Conservation (phyloP, 495 filamentous ascomycete genomes). For the Endocarpon pusillum region DNA sequence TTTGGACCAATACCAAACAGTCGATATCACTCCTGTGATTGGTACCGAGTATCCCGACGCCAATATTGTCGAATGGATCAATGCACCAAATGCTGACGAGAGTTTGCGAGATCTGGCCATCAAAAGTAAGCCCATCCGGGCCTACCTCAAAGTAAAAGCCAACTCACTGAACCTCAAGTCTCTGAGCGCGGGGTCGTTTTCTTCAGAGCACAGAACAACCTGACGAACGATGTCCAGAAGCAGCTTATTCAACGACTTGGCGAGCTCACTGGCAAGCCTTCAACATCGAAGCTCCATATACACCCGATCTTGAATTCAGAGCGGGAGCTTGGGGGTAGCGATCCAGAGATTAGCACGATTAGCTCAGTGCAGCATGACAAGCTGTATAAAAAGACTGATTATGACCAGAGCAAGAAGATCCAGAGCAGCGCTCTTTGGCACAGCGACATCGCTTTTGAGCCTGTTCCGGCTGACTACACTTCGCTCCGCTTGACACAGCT, state of each 20-base stretch:
- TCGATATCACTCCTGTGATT: slow-evolving; percentile 23
- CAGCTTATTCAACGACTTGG: slow-evolving; percentile 41
- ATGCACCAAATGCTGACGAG: slow-evolving; percentile 35
- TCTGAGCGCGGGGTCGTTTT: slow-evolving; percentile 58
- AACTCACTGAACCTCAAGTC: slow-evolving; percentile 32
- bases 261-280: slow-evolving; percentile 41
- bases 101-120: slow-evolving; percentile 42
- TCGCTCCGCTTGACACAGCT: slow-evolving; percentile 34
- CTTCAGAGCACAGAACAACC: slow-evolving; percentile 46
- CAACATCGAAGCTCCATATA: slow-evolving; percentile 42
- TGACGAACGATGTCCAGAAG: slow-evolving; percentile 44
- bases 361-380: slow-evolving; percentile 36
- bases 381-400: slow-evolving; percentile 21
- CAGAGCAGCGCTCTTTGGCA: slow-evolving; percentile 39
- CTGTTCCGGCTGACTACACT: slow-evolving; percentile 41
- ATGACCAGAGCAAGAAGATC: slow-evolving; percentile 32
- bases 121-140: slow-evolving; percentile 27
- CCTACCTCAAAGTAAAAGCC: no score
- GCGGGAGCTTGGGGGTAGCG: slow-evolving; percentile 35
- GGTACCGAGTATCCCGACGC: slow-evolving; percentile 36
- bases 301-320: slow-evolving; percentile 44
- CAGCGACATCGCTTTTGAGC: slow-evolving; percentile 48
- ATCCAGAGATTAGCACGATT: slow-evolving; percentile 61
- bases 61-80: slow-evolving; percentile 34
- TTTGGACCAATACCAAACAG: slow-evolving; percentile 13